Base-by-base conservation (phyloP, 2,329 filamentous ascomycete species). In the Cordyceps sp. region DNA sequence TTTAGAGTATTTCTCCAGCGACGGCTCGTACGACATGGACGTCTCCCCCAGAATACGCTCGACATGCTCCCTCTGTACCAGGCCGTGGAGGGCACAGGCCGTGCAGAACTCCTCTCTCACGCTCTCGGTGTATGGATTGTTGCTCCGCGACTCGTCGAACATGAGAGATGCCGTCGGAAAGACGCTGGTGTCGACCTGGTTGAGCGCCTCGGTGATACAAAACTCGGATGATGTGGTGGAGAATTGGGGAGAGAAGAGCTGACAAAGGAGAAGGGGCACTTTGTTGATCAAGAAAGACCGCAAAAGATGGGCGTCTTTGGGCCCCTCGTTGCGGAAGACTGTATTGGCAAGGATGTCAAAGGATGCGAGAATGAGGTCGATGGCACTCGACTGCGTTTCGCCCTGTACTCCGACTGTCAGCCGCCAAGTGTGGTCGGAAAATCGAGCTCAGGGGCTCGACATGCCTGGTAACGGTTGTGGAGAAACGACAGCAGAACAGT, bases 341-440 rank as follows among this genome's bases (percentile, higher is more conserved):
- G 80, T 79, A 45, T 93, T 93, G 23, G 85, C 81, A 13, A 98
- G 62, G 5, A 92, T 69, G 44, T 96, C 86, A 46, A 98, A 96
- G 0, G 85, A 77, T 2, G 85, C 83, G 9, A 88, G 69, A 26
- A 96, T 79, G 2, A 96, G 63, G 44, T 94, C 85, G 33, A 84
- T 73, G 1, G 81, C 73, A 28, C 84, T 74, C 10, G 71, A 67
- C 51, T 88, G 79, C 26, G 80, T 66, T 44, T 93, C 80, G 25
- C 78, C 79, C 69, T 85, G 33, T 5, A 9, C 14, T 21, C 7
- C 7, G 15, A n/a, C n/a, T n/a, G n/a, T n/a, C n/a, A n/a, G n/a
- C n/a, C 14, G 16, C 29, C 21, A 34, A 19, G 10, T 15, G 5
- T 2, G 13, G 19, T 13, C 17, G 16, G 6, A n/a, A n/a, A n/a